phyloP scores from a whole-genome alignment of 495 filamentous ascomycete species.

The Aspergillus steynii region DNA sequence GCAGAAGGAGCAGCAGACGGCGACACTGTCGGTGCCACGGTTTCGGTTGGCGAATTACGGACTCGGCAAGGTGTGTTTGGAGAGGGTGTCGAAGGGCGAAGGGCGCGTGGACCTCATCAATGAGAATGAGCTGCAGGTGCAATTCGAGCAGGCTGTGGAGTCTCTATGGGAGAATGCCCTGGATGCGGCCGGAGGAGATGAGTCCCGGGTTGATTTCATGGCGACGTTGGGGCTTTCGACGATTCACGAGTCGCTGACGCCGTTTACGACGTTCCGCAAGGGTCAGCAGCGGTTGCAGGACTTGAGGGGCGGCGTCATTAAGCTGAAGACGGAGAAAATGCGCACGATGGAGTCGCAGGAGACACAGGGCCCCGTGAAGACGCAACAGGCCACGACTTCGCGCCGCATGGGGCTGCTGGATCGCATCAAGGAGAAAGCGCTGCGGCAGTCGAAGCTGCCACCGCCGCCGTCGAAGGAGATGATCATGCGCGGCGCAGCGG shows the following conservation, averaged over 20 bases:
- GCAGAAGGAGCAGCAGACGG: no score
- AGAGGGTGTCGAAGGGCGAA: constrained; percentile 12
- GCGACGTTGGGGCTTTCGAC: constrained; percentile 35
- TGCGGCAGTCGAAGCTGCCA: constrained; percentile 45
- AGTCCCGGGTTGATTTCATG: constrained; percentile 25
- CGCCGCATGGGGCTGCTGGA: constrained; percentile 44
- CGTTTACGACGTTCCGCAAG: constrained; percentile 43
- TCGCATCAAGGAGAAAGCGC: constrained; percentile 47
- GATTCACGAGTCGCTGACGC: constrained; percentile 45
- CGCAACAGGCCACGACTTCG: constrained; percentile 31
- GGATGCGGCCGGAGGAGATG: constrained; percentile 28
- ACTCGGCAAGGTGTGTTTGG: constrained; percentile 42
- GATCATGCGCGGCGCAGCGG: constrained; percentile 38
- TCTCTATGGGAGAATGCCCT: constrained; percentile 41
- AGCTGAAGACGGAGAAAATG: constrained; percentile 39
- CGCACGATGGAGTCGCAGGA: constrained; percentile 20
- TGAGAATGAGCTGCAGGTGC: constrained; percentile 35
- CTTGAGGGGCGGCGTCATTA: constrained; percentile 43
- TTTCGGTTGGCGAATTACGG: constrained; percentile 48
- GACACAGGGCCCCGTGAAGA: constrained; percentile 16
- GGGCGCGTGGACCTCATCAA: constrained; percentile 24
- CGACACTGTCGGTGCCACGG: constrained; percentile 10
- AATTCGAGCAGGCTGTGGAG: constrained; percentile 40
- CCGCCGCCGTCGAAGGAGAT: constrained; percentile 45
- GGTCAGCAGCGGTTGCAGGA: constrained; percentile 51